phyloP scores from a whole-genome alignment of 352 stramenopile species.

The Phytophthora hibernalis region DNA sequence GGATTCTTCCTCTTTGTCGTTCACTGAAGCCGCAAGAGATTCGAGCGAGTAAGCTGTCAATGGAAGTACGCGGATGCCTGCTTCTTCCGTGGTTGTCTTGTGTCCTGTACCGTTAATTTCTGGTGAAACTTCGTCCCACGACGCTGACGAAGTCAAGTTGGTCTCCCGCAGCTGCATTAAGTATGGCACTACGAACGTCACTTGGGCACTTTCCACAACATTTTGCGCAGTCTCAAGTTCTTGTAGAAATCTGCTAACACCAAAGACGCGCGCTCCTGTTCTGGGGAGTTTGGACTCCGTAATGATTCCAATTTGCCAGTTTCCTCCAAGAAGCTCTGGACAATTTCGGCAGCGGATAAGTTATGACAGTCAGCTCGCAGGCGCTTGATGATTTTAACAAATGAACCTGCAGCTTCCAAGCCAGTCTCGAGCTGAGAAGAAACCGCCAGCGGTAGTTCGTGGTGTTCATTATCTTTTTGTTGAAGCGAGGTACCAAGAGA shows the following conservation, averaged over 20 bases:
- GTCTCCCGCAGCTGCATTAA: slow-evolving; percentile 64
- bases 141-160: slow-evolving; percentile 36
- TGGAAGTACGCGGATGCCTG: slow-evolving; percentile 54
- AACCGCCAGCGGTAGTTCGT: slow-evolving; percentile 10
- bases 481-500: slow-evolving; percentile 26
- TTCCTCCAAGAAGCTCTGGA: slow-evolving; percentile 67
- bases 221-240: slow-evolving; percentile 67
- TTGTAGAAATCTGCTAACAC: slow-evolving; percentile 71
- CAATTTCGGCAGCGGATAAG: slow-evolving; percentile 60
- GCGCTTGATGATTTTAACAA: slow-evolving; percentile 50
- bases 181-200: slow-evolving; percentile 80
- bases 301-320: slow-evolving; percentile 53
- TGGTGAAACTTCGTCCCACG: slow-evolving; percentile 23
- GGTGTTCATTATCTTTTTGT: slow-evolving; percentile 16
- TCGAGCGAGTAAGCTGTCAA: slow-evolving; percentile 53
- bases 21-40: slow-evolving; percentile 31
- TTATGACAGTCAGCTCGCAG: slow-evolving; percentile 59
- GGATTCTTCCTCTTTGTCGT: slow-evolving; percentile 1
- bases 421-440: slow-evolving; percentile 29
- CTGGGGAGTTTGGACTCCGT: slow-evolving; percentile 53
- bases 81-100: slow-evolving; percentile 6
- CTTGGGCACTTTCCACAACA: slow-evolving; percentile 59
- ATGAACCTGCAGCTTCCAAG: slow-evolving; percentile 39
- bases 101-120: not conserved
- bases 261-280: slow-evolving; percentile 66